Evolutionary conservation across 768 basidiomycete genomes (phyloP).

Genomic region (Leccinum barrowsii): DNA sequence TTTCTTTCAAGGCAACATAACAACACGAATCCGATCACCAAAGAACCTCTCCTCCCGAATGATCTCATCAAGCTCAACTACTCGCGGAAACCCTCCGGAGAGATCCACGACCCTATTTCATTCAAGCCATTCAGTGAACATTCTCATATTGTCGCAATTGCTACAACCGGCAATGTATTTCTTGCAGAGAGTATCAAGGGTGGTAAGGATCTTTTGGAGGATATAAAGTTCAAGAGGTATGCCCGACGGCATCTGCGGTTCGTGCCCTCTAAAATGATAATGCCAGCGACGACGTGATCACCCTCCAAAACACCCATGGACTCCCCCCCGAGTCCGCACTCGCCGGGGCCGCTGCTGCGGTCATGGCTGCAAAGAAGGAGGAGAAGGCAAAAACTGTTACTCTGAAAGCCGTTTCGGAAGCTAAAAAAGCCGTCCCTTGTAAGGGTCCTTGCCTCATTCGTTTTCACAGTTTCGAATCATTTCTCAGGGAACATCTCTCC

Average conservation of each 20-base stretch:
- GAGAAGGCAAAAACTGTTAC: slow-evolving; percentile 26
- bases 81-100: slow-evolving; percentile 78
- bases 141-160: slow-evolving; percentile 90
- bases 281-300: slow-evolving; percentile 81
- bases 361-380: slow-evolving; percentile 35
- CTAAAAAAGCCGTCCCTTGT: slow-evolving; percentile 68
- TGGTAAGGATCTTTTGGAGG: slow-evolving; percentile 81
- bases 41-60: slow-evolving; percentile 63
- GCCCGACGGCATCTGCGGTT: slow-evolving; percentile 10
- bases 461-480: neutral
- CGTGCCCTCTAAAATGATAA: neutral
- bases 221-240: slow-evolving; percentile 82
- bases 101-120: slow-evolving; percentile 93
- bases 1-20: slow-evolving; percentile 62
- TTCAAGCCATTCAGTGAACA: slow-evolving; percentile 98
- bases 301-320: slow-evolving; percentile 88
- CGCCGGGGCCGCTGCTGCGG: slow-evolving; percentile 23
- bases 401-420: slow-evolving; percentile 34
- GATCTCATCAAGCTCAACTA: slow-evolving; percentile 81
- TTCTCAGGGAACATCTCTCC: slow-evolving; percentile 83
- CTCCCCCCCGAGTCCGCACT: slow-evolving; percentile 55
- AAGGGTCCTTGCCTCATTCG: slow-evolving; percentile 21
- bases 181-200: slow-evolving; percentile 87
- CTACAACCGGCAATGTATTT: slow-evolving; percentile 90
- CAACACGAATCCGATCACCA: slow-evolving; percentile 75